These are phyloP conservation scores for Pueraria montana DNA, from an alignment of 306 rosid genomes.

Conservation along the genomic window DNA sequence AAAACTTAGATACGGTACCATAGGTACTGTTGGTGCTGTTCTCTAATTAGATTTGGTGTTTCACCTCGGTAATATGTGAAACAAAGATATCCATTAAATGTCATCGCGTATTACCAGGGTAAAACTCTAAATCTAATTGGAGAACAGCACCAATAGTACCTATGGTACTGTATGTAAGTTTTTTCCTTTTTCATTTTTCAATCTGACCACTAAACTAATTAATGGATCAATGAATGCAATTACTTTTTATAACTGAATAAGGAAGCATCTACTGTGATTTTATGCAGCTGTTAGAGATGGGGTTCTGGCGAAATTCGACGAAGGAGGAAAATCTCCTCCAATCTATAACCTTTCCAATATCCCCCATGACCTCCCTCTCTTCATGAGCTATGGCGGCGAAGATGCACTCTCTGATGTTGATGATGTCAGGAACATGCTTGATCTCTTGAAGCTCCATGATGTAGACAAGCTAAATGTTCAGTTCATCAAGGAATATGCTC, in stretches of 20 bases:
- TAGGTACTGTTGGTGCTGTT: too few relatives aligned
- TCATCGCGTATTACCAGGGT: too few relatives aligned
- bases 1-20: too few relatives aligned
- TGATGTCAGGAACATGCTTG: not conserved
- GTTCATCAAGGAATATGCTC: not conserved
- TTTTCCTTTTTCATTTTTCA: too few relatives aligned
- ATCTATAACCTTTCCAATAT: conserved; percentile 6
- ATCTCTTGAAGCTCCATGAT: not conserved
- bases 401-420: not conserved
- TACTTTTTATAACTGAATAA: not conserved
- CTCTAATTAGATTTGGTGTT: too few relatives aligned
- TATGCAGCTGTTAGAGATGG: not conserved
- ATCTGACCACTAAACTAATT: not conserved
- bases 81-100: too few relatives aligned
- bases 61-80: too few relatives aligned
- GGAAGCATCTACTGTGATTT: not conserved
- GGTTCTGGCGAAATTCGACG: not conserved
- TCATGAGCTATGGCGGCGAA: not conserved
- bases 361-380: not conserved
- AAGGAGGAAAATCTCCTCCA: not conserved
- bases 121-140: too few relatives aligned
- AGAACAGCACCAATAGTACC: too few relatives aligned
- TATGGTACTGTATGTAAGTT: too few relatives aligned
- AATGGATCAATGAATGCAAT: not conserved
- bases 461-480: not conserved